Evolutionary conservation across 768 basidiomycete species (phyloP), one percentile per base, ranked within the genome.

Genomic region (Leccinum imitatum): DNA sequence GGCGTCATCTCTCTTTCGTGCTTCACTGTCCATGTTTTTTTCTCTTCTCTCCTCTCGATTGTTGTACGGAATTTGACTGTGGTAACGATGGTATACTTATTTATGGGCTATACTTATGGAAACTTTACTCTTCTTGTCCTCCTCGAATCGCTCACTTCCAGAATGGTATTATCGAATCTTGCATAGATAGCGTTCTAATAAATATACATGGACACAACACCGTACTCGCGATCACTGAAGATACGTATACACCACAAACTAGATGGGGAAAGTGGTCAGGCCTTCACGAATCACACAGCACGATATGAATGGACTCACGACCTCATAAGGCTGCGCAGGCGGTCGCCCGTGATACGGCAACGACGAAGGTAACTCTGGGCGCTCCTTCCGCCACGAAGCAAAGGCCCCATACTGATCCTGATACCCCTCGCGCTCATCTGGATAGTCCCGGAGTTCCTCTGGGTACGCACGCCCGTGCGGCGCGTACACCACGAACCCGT

Each of bases 401-500:
- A 78, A 75, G 9, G 68, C 57, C 4, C 84, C 84, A 57, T 73
- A 64, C 58, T 87, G 80, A 67, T 90, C 80, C 70, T 71, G 73
- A 65, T 84, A 91, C 6, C 84, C 85, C 15, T 79, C 79, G 14
- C 73, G 72, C 61, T 81, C 79, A 1, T 72, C 67, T 1, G 89
- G 90, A 63, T 91, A 90, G 1, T 79, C 73, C 46, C 75, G 72
- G 25, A 91, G 77, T 9, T 91, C 90, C 0, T 67, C 62, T 1
- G 90, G 90, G 64, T 85, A 85, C n/a, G 80, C 78, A 50, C 72
- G 70, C 8, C 78, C 71, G 0, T 69, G 72, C 1, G 90, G 90
- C 8, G 87, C 88, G 58, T 86, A 90, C 31, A 91, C 88, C 62
- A 90, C 77, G 64, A 75, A 86, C 51, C 79, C 79, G 19, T 76